Evolutionary conservation across 2,329 filamentous ascomycete genomes (phyloP), one percentile per base, ranked within the genome.

Genomic region (Hymenoscyphus fructigenus): DNA sequence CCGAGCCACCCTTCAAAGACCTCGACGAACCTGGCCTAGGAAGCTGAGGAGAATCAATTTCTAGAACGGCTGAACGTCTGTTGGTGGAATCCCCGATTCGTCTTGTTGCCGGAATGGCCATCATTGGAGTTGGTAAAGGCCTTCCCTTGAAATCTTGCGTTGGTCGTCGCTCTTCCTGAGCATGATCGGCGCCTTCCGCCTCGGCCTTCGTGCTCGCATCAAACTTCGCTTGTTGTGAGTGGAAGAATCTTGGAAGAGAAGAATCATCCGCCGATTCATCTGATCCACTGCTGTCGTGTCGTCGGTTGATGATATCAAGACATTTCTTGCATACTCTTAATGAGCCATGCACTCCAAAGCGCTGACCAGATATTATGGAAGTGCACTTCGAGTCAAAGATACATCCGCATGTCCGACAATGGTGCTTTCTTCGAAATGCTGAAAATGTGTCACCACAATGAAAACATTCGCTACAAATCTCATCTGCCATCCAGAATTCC

Each of bases 401-500:
- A 74, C 96, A 96, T n/a, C 95, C 95, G 75, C 95, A 99, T 0
- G 88, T 91, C 67, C 96, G 88, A 76, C 95, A 99, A 77, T 99
- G 95, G 76, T 99, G 95, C 75, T 99, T 99, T 69, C 95, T 88
- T 65, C 95, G 87, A 75, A 98, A 98, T 1, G 94, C 95, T 0
- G 92, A 93, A 74, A 99, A 99, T 1, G 91, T 85, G 65, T 92
- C 90, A 56, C 92, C 92, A 73, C 95, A 99, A 56, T 92, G 86
- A 75, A 97, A 99, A 74, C 95, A 99, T 72, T 97, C 94, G 75
- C 96, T 98, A 66, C 94, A 96, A 68, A 96, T 97, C 74, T 98
- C 95, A 75, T 99, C 95, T 66, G 93, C 91, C 95, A 99, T 99
- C 95, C 94, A 98, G 72, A 97, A 98, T 71, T 98, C 93, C 74